Base-by-base conservation (phyloP, 306 rosid genomes). In the Arachis hypogaea region DNA sequence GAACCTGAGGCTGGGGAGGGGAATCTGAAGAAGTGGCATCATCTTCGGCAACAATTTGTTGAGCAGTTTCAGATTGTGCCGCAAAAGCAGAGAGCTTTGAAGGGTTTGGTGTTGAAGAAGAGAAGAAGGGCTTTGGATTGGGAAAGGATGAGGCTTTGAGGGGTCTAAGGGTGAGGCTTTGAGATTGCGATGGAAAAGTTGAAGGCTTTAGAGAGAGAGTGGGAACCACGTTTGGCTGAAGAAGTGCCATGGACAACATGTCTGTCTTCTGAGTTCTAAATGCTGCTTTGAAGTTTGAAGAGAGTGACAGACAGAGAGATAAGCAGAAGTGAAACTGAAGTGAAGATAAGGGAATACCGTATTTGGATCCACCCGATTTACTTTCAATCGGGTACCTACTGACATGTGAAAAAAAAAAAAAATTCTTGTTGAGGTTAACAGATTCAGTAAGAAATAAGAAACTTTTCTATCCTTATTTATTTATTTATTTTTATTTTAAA, bases 241-340 rank as follows among this genome's bases (percentile, higher is more conserved):
- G 90, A 62, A 86, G 11, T 41, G 80, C 86, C 83, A 83, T 63
- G 2, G 87, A 61, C 64, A 85, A 68, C 79, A 77, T 82, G 57
- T 74, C 1, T 57, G 7, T 0, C 46, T 28, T 33, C 38, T 33
- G 3, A 2, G 4, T 22, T 75, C 16, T 3, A 9, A 56, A 55
- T 7, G 6, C 28, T 22, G 28, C 0, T 22, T 22, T 7, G 65
- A 59, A n/a, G 2, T 49, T 3, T 9, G 4, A 14, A 8, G 14
- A 2, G 33, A 36, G 11, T 54, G 14, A 38, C 7, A 69, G 3
- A 54, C 10, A 69, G 40, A 52, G 49, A 38, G 5, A 36, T 46
- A 7, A 11, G 11, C 4, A 30, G 2, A 9, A 29, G 63, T 29
- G 44, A 56, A 9, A n/a, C 5, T 29, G 7, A 59, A 56, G 61